These are phyloP conservation scores for Rugosomyces carneus DNA, from an alignment of 1,284 basidiomycete genomes.

Conservation along the genomic window DNA sequence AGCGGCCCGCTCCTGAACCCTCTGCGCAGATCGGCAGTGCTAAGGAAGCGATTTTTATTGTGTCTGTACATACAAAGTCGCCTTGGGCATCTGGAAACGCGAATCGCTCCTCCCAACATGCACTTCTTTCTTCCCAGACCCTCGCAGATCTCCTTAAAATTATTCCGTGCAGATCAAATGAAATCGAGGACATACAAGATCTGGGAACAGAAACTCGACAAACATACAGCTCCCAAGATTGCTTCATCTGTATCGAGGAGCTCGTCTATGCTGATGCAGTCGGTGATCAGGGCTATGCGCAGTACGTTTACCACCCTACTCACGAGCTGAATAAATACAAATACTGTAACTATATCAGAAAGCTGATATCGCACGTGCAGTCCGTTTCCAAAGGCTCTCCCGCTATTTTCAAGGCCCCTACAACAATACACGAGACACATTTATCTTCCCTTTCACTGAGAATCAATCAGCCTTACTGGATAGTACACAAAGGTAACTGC, in stretches of 20 bases:
- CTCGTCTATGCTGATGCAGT: conserved; percentile 50
- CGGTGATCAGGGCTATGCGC: conserved; percentile 47
- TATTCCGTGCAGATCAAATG: conserved; percentile 61
- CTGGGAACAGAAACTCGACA: conserved; percentile 16
- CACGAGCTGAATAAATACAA: neutral
- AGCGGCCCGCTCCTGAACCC: conserved; percentile 27
- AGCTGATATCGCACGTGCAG: conserved; percentile 40
- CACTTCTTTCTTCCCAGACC: conserved; percentile 62
- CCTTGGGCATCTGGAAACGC: conserved; percentile 56
- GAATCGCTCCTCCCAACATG: conserved; percentile 62
- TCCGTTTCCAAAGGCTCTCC: conserved; percentile 28
- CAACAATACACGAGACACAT: conserved; percentile 39
- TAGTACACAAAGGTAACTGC: conserved; percentile 74
- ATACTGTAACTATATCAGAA: conserved; percentile 31
- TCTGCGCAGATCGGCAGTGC: conserved; percentile 17
- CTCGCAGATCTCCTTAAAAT: conserved; percentile 55
- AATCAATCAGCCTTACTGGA: conserved; percentile 72
- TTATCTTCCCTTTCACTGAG: conserved; percentile 52
- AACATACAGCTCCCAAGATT: conserved; percentile 25
- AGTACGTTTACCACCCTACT: no score
- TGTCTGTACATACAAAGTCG: conserved; percentile 55
- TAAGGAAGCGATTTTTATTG: conserved; percentile 44
- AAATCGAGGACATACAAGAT: conserved; percentile 35
- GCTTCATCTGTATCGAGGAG: conserved; percentile 55
- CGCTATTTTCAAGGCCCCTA: conserved; percentile 36